These are phyloP conservation scores for Ormosia emarginata DNA, from an alignment of 306 rosid species.

Conservation along the genomic window DNA sequence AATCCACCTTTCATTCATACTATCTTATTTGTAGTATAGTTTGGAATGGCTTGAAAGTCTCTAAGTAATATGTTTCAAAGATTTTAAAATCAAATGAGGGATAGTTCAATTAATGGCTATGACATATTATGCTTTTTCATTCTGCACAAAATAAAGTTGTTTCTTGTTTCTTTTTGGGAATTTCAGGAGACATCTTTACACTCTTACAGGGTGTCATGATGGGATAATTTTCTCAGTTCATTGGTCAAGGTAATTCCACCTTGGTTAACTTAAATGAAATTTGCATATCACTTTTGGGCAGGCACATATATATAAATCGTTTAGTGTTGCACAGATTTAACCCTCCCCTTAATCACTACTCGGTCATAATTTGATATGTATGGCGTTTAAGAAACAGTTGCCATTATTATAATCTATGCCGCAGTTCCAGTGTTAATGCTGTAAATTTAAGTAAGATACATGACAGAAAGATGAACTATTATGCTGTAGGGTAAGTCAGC, in stretches of 20 bases:
- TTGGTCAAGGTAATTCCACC: constrained; percentile 64
- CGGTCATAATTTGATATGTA: neutral
- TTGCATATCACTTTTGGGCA: neutral
- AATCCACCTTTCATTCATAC: neutral
- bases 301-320: neutral
- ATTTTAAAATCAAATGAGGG: neutral
- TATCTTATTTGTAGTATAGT: neutral
- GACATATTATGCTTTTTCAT: neutral
- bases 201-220: constrained; percentile 69
- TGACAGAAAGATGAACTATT: neutral
- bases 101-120: neutral
- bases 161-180: constrained; percentile 9
- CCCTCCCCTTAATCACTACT: neutral
- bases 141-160: neutral
- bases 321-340: neutral
- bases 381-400: neutral
- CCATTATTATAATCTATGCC: neutral
- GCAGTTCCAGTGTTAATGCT: neutral
- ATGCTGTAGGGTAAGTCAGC: neutral
- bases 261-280: neutral
- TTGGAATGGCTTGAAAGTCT: constrained; percentile 1
- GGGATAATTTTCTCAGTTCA: constrained; percentile 70
- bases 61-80: neutral
- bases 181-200: constrained; percentile 64
- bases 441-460: neutral